These are phyloP conservation scores for Ailanthus altissimus DNA, from an alignment of 345 rosid species.

Conservation along the genomic window DNA sequence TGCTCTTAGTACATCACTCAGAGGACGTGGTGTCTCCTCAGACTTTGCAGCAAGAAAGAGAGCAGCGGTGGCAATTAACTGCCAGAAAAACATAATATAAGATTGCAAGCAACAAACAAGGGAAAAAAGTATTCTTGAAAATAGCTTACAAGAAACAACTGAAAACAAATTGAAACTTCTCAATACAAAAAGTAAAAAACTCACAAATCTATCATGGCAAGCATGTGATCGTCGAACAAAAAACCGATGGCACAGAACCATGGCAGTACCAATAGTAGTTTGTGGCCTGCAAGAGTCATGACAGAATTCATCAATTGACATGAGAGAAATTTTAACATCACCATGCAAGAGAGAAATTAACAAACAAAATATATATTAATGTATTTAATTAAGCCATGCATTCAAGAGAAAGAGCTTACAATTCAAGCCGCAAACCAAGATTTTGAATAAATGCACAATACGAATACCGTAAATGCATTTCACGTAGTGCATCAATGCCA, in stretches of 20 bases:
- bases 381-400: background rate
- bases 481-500: conserved; percentile 68
- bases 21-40: conserved; percentile 81
- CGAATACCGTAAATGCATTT: conserved; percentile 74
- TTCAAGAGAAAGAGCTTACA: conserved; percentile 45
- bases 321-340: background rate
- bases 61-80: conserved; percentile 78
- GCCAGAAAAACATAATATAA: conserved; percentile 29
- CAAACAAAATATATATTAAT: background rate
- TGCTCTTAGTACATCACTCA: conserved; percentile 56
- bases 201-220: conserved; percentile 79
- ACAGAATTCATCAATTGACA: background rate
- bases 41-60: conserved; percentile 78
- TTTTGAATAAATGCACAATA: conserved; percentile 72
- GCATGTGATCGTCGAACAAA: conserved; percentile 82
- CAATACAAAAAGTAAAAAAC: conserved; percentile 25
- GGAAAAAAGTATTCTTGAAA: background rate
- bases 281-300: conserved; percentile 57
- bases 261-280: conserved; percentile 71
- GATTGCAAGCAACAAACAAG: background rate
- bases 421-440: conserved; percentile 65
- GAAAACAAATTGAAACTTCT: background rate
- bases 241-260: conserved; percentile 83
- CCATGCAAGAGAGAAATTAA: background rate
- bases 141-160: background rate